Base-by-base conservation (phyloP, 1,284 basidiomycete genomes). In the Ustilago nuda region DNA sequence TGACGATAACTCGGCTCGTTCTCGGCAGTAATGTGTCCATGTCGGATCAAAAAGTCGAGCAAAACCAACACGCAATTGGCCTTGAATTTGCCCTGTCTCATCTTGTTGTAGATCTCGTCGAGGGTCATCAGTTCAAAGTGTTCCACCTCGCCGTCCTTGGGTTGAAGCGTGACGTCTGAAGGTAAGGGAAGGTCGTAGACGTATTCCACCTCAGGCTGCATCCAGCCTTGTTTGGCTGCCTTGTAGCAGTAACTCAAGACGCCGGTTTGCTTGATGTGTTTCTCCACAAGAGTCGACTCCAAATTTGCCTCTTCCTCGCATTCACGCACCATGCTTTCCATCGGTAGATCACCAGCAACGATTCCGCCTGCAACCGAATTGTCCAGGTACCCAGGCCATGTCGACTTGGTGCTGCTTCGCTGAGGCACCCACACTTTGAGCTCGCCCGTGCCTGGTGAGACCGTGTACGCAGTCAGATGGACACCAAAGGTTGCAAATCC, bases 111-210 rank as follows among this genome's bases (percentile, higher is more conserved):
- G 36, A 85, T 72, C 52, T 86, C 73, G 5, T 81, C 77, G 5
- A 84, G 48, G 8, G 58, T 60, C 66, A 87, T 72, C 17, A 87
- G 75, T 53, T 92, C 91, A 80, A 98, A 98, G 1, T 89, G 92
- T 83, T 97, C 94, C 5, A 98, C 95, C 85, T 98, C 96, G 36
- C 93, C 94, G 78, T 98, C 96, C 43, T 91, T 88, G 0, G 95
- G 95, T 54, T 88, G 89, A 0, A 93, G 93, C 46, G 89, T 87
- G 72, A 93, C 86, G 41, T 78, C 74, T 1, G 72, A 30, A 1
- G 84, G 81, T 36, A 85, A 55, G 1, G 66, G 61, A 19, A 85
- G 63, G 43, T 84, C 84, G 66, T 85, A 85, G 8, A 68, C 64
- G 54, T 58, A 88, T 71, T 85, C 78, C n/a, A 84, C 71, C 61